Percentiles rank a stretch among this genome's conserved stretches.
Conservation (phyloP, 2,329 filamentous ascomycete species). For the Aaosphaeria pasadenensis region DNA sequence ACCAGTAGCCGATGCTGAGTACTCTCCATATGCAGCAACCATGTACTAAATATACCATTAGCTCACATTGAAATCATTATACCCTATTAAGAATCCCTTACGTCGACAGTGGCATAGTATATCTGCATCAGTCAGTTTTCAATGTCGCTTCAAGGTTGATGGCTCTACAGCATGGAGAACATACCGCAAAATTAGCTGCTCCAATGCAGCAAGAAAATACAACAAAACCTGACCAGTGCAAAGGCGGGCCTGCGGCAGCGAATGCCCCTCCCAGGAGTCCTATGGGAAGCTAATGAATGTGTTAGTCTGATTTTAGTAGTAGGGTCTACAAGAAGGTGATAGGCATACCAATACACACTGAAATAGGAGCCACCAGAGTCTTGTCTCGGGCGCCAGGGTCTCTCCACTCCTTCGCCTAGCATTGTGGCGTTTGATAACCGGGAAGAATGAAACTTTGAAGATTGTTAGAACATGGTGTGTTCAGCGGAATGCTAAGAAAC, state of each 20-base stretch:
- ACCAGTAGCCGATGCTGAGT: slow-evolving; percentile 71
- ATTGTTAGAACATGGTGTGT: too few relatives aligned
- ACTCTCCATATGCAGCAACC: slow-evolving; percentile 70
- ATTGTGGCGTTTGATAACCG: slow-evolving; percentile 43
- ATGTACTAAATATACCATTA: slow-evolving; percentile 64
- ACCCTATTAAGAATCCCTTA: too few relatives aligned
- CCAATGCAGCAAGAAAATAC: slow-evolving; percentile 2
- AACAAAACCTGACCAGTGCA: not conserved
- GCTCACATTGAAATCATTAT: too few relatives aligned
- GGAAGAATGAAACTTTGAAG: slow-evolving; percentile 49
- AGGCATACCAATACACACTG: not conserved
- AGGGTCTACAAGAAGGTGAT: not conserved
- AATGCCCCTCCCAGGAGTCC: slow-evolving; percentile 3
- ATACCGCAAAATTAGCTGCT: slow-evolving; percentile 51
- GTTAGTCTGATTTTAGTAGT: too few relatives aligned
- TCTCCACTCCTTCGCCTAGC: not conserved
- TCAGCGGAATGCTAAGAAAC: too few relatives aligned
- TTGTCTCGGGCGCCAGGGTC: slow-evolving; percentile 2
- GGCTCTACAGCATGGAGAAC: too few relatives aligned
- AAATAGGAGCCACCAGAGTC: slow-evolving; percentile 5
- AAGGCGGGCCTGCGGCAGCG: not conserved
- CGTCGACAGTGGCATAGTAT: slow-evolving; percentile 62
- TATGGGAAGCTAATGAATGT: not conserved
- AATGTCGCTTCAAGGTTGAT: too few relatives aligned
- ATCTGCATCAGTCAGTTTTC: slow-evolving; percentile 37